Evolutionary conservation across 2,329 filamentous ascomycete species (phyloP).

Genomic region (Aspergillus novoparasiticus): DNA sequence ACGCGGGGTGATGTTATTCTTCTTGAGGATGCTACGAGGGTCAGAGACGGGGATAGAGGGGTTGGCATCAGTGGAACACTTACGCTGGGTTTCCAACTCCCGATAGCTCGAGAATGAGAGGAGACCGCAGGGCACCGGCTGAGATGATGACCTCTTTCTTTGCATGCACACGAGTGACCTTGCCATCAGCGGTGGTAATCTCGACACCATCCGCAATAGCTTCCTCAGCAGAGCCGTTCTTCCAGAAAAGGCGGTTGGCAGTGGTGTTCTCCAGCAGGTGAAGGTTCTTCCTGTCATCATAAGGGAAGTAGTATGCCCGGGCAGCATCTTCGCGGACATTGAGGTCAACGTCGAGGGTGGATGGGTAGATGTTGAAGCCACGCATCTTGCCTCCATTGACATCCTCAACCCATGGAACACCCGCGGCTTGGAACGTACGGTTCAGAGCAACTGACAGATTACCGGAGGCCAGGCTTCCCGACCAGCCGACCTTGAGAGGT

Average conservation of each 20-base stretch:
- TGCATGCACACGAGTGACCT: slow-evolving; percentile 22
- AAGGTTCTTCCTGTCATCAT: slow-evolving; percentile 46
- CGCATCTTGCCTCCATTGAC: slow-evolving; percentile 48
- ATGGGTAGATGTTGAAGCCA: slow-evolving; percentile 47
- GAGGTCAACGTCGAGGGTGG: slow-evolving; percentile 42
- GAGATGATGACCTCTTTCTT: slow-evolving; percentile 60
- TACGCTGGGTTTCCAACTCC: slow-evolving; percentile 54
- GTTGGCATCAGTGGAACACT: too few species aligned
- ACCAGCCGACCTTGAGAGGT: slow-evolving; percentile 34
- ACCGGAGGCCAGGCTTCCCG: slow-evolving; percentile 24
- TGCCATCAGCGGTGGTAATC: slow-evolving; percentile 27
- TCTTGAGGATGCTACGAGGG: slow-evolving; percentile 24
- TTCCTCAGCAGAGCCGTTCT: slow-evolving; percentile 15
- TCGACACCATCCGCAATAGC: slow-evolving; percentile 35
- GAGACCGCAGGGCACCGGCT: slow-evolving; percentile 60
- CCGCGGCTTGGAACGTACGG: slow-evolving; percentile 40
- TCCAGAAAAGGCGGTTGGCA: slow-evolving; percentile 47
- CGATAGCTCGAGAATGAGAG: slow-evolving; percentile 60
- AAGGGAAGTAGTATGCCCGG: slow-evolving; percentile 52
- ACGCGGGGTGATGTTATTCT: slow-evolving; percentile 29
- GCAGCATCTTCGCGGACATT: slow-evolving; percentile 52
- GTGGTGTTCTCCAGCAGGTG: slow-evolving; percentile 47
- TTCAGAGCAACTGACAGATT: slow-evolving; percentile 37
- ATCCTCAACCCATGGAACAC: slow-evolving; percentile 46
- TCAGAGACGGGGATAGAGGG: not conserved